These are phyloP conservation scores for Aechmea fasciata DNA, from an alignment of 176 grass and related monocot species.

Conservation along the genomic window DNA sequence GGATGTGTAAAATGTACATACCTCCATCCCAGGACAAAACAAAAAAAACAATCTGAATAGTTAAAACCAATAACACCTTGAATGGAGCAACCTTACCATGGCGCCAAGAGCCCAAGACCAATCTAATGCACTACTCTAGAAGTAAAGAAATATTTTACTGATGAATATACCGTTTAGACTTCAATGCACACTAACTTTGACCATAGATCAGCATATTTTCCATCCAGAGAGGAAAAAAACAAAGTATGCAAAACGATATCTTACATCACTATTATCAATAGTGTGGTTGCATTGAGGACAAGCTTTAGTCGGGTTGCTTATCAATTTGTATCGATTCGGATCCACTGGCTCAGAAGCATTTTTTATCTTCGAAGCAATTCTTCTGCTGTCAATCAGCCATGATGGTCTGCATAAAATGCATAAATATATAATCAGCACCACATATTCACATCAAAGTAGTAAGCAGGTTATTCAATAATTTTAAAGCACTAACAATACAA, in stretches of 20 bases:
- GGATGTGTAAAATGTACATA: no score
- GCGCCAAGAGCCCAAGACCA: no score
- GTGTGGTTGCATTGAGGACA: slow-evolving; percentile 72
- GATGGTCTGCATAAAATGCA: slow-evolving; percentile 58
- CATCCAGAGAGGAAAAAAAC: background rate
- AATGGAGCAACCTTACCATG: no score
- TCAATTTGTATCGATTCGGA: slow-evolving; percentile 57
- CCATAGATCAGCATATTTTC: background rate
- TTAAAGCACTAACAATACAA: background rate
- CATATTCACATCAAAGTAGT: background rate
- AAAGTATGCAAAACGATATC: slow-evolving; percentile 9
- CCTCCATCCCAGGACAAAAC: no score
- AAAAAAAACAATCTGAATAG: no score
- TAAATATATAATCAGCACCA: background rate
- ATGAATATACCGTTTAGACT: no score
- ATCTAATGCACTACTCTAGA: no score
- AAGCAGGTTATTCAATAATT: background rate
- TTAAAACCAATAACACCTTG: no score
- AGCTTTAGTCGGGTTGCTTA: slow-evolving; percentile 69
- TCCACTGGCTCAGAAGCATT: slow-evolving; percentile 57
- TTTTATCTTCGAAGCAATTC: slow-evolving; percentile 95
- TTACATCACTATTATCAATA: slow-evolving; percentile 98
- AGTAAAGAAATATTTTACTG: no score
- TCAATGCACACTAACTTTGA: background rate
- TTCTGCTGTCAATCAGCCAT: slow-evolving; percentile 82